Percentiles rank a stretch among this genome's conserved stretches.
These are phyloP conservation scores for Fraxinus greggii DNA, from an alignment of 305 asterid genomes.

Conservation along the genomic window DNA sequence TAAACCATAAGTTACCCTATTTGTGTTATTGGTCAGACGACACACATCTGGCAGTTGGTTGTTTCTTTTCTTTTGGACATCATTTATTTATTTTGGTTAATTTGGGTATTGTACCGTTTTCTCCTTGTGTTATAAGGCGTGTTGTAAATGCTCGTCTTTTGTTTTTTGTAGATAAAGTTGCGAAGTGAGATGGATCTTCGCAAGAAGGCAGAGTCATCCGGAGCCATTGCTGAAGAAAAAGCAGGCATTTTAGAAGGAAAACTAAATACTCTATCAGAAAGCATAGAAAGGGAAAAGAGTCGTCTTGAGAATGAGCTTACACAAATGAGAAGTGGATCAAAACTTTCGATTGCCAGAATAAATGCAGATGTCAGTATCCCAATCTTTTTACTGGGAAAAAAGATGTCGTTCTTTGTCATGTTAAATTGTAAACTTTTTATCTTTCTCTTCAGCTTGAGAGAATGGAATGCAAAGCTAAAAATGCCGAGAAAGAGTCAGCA, in stretches of 20 bases:
- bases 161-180: conserved; percentile 57
- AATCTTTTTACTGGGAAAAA: conserved; percentile 16
- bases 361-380: conserved; percentile 64
- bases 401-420: conserved; percentile 19
- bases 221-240: conserved; percentile 75
- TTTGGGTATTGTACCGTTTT: conserved; percentile 11
- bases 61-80: conserved; percentile 4
- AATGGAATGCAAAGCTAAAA: conserved; percentile 77
- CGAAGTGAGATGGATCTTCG: conserved; percentile 73
- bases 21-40: not conserved
- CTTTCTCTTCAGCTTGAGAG: conserved; percentile 64
- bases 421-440: conserved; percentile 22
- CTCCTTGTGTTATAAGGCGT: conserved; percentile 6
- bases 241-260: conserved; percentile 65
- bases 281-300: conserved; percentile 63
- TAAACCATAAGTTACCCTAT: not conserved
- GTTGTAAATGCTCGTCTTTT: conserved; percentile 17
- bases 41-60: conserved; percentile 4
- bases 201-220: conserved; percentile 69
- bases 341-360: conserved; percentile 67
- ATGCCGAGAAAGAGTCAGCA: conserved; percentile 77
- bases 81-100: not conserved
- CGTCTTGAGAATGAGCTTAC: conserved; percentile 74
- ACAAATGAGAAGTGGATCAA: conserved; percentile 79
- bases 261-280: conserved; percentile 57